A percentile compares a stretch with the other conserved stretches of the same genome.
Evolutionary conservation across 768 basidiomycete species (phyloP).

Genomic region (Suillus subalutaceus): DNA sequence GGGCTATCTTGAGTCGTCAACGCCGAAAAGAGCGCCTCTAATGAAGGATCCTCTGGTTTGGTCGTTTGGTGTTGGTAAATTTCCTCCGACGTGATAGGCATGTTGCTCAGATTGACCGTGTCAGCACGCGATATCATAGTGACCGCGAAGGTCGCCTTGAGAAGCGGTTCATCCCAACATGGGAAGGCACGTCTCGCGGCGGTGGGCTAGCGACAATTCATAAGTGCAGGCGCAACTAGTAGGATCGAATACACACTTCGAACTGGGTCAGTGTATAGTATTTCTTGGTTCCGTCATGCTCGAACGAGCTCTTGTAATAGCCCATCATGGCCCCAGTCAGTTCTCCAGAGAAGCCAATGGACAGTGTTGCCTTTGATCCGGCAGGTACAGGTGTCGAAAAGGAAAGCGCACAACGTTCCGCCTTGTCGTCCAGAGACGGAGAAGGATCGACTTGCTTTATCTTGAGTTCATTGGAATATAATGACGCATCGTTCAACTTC

Average conservation of each 20-base stretch:
- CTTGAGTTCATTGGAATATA: slow-evolving; percentile 59
- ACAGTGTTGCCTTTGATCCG: slow-evolving; percentile 71
- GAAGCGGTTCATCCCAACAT: slow-evolving; percentile 91
- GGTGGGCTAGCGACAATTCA: slow-evolving; percentile 59
- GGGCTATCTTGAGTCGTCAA: slow-evolving; percentile 39
- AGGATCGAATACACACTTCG: slow-evolving; percentile 49
- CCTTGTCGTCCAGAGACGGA: slow-evolving; percentile 56
- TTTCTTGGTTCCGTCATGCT: slow-evolving; percentile 64
- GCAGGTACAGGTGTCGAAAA: slow-evolving; percentile 64
- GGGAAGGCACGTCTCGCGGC: slow-evolving; percentile 83
- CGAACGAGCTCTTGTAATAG: slow-evolving; percentile 74
- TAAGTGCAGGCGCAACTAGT: neutral
- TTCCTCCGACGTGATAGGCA: slow-evolving; percentile 72
- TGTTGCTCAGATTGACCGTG: slow-evolving; percentile 85
- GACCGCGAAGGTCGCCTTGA: slow-evolving; percentile 83
- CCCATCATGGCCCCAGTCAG: slow-evolving; percentile 79
- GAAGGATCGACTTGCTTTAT: slow-evolving; percentile 47
- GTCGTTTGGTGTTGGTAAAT: slow-evolving; percentile 39
- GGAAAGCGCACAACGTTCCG: slow-evolving; percentile 66
- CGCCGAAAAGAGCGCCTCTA: slow-evolving; percentile 45
- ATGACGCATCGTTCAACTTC: slow-evolving; percentile 54
- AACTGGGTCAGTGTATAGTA: slow-evolving; percentile 88
- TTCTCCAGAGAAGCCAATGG: slow-evolving; percentile 67
- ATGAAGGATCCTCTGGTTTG: slow-evolving; percentile 34
- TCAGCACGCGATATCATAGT: slow-evolving; percentile 79